Percentiles rank a stretch among this genome's conserved stretches.
Conservation (phyloP, 2,329 filamentous ascomycete genomes). For the Cryphonectria nitschkei region DNA sequence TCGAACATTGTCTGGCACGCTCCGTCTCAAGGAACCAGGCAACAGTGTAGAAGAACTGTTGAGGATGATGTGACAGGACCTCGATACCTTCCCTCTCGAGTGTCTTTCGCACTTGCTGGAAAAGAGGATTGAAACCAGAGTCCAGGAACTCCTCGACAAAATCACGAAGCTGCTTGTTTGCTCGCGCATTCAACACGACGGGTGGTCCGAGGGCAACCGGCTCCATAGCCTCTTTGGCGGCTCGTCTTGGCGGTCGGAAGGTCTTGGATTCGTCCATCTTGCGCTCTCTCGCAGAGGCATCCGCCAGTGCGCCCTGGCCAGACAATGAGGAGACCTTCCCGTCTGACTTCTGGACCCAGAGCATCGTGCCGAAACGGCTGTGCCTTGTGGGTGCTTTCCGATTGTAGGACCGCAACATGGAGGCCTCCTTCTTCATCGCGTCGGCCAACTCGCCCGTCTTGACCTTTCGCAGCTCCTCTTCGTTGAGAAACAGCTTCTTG, state of each 20-base stretch:
- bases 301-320: slow-evolving; percentile 81
- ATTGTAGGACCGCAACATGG: slow-evolving; percentile 78
- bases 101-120: slow-evolving; percentile 82
- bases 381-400: slow-evolving; percentile 83
- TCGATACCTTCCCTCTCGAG: slow-evolving; percentile 89
- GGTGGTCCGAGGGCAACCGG: slow-evolving; percentile 77
- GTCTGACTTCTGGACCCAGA: slow-evolving; percentile 90
- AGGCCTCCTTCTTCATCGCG: slow-evolving; percentile 79
- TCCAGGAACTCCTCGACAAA: slow-evolving; percentile 96
- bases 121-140: slow-evolving; percentile 91
- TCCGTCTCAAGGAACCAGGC: slow-evolving; percentile 93
- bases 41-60: slow-evolving; percentile 90
- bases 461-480: slow-evolving; percentile 69
- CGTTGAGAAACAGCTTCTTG: slow-evolving; percentile 82
- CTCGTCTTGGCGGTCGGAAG: slow-evolving; percentile 78
- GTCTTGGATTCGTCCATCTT: slow-evolving; percentile 93
- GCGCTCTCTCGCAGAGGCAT: slow-evolving; percentile 71
- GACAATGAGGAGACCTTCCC: slow-evolving; percentile 84
- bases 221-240: slow-evolving; percentile 63
- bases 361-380: slow-evolving; percentile 94
- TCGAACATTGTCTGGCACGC: slow-evolving; percentile 67
- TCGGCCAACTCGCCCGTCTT: slow-evolving; percentile 74
- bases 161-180: slow-evolving; percentile 73
- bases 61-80: slow-evolving; percentile 73
- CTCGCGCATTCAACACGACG: slow-evolving; percentile 69